A percentile compares a stretch with the other conserved stretches of the same genome.
Conservation (phyloP, 345 rosid genomes). For the Pseudoturritis turrita region DNA sequence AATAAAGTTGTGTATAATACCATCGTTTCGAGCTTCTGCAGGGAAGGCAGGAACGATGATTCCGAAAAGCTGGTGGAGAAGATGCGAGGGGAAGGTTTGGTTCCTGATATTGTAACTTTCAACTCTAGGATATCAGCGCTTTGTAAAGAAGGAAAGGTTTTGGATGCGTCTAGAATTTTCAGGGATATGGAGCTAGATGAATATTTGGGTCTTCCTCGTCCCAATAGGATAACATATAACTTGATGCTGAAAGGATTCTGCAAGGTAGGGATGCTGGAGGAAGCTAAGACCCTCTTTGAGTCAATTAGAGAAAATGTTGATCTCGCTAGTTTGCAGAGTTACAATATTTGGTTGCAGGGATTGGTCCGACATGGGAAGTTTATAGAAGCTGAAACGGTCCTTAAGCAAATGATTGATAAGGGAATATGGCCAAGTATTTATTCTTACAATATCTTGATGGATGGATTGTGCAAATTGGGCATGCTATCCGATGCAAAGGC, state of each 20-base stretch:
- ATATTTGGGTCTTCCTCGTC: slow-evolving; percentile 76
- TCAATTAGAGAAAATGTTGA: slow-evolving; percentile 46
- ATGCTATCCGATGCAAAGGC: slow-evolving; percentile 75
- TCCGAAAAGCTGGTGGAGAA: slow-evolving; percentile 76
- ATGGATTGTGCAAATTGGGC: slow-evolving; percentile 80
- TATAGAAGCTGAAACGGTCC: slow-evolving; percentile 62
- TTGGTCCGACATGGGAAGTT: slow-evolving; percentile 63
- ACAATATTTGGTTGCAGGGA: slow-evolving; percentile 80
- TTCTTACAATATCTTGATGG: slow-evolving; percentile 73
- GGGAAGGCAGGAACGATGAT: slow-evolving; percentile 68
- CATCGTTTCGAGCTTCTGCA: slow-evolving; percentile 72
- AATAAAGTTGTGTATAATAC: slow-evolving; percentile 80
- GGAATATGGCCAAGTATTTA: slow-evolving; percentile 61
- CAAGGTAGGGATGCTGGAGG: slow-evolving; percentile 75
- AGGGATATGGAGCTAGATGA: slow-evolving; percentile 85
- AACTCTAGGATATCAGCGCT: slow-evolving; percentile 88
- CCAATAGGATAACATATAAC: slow-evolving; percentile 66
- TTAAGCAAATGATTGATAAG: slow-evolving; percentile 57
- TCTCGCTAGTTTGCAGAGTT: slow-evolving; percentile 56
- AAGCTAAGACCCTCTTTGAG: slow-evolving; percentile 65
- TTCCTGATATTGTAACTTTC: slow-evolving; percentile 80
- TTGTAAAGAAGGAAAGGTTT: slow-evolving; percentile 59
- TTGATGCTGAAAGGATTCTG: slow-evolving; percentile 83
- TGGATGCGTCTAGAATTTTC: slow-evolving; percentile 87
- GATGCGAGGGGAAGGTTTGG: slow-evolving; percentile 71